A percentile compares a stretch with the other conserved stretches of the same genome.
Evolutionary conservation across 495 filamentous ascomycete genomes (phyloP).

Genomic region (Niebla homalea): DNA sequence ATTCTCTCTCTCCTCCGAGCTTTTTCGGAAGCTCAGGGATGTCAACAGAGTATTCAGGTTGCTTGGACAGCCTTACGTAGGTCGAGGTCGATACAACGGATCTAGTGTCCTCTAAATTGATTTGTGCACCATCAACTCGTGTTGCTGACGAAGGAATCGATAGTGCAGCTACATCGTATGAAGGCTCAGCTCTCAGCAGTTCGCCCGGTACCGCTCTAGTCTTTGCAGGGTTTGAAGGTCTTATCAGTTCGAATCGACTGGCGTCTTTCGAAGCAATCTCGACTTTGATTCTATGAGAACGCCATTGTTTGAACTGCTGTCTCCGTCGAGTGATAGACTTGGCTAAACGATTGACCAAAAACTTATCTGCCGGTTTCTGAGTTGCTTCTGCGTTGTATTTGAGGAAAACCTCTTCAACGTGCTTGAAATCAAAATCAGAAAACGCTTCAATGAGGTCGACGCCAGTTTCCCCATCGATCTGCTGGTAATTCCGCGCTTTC

Average conservation of each 20-base stretch:
- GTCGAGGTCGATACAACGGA: conserved; percentile 7
- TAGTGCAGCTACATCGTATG: neutral
- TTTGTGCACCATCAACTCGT: neutral
- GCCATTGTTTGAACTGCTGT: conserved; percentile 21
- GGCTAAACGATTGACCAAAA: conserved; percentile 14
- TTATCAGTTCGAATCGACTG: neutral
- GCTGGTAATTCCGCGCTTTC: conserved; percentile 5
- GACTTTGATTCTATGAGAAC: conserved; percentile 15
- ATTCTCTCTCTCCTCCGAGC: neutral
- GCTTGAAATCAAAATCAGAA: conserved; percentile 4
- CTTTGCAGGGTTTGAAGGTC: neutral
- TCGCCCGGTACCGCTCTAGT: neutral
- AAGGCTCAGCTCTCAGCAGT: neutral
- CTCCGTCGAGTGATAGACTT: conserved; percentile 14
- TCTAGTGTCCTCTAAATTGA: neutral
- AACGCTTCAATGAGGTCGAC: conserved; percentile 11
- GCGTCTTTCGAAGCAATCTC: neutral
- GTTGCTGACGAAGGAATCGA: conserved; percentile 8
- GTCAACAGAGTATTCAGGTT: conserved; percentile 1
- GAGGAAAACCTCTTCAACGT: conserved; percentile 10
- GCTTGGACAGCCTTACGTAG: conserved; percentile 1
- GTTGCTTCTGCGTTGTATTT: neutral
- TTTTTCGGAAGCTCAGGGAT: conserved; percentile 11
- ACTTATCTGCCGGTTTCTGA: neutral
- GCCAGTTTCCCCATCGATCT: conserved; percentile 11